These are phyloP conservation scores for Debaryomyces maramus DNA, from an alignment of 805 yeast genomes.

Conservation along the genomic window DNA sequence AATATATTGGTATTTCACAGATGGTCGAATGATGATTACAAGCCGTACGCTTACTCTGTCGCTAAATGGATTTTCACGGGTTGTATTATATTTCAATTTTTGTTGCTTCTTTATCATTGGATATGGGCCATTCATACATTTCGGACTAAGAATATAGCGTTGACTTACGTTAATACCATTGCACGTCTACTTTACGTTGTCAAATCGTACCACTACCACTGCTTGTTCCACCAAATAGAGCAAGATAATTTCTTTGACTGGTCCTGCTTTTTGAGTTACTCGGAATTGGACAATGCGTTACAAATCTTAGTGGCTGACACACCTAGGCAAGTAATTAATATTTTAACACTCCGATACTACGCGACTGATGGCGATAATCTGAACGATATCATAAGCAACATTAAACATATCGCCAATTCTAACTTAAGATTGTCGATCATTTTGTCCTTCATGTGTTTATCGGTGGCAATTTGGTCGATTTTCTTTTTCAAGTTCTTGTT, in stretches of 20 bases:
- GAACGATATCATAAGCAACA: constrained; percentile 46
- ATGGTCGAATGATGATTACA: constrained; percentile 57
- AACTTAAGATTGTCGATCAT: constrained; percentile 70
- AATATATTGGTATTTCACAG: constrained; percentile 68
- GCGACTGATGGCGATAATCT: constrained; percentile 48
- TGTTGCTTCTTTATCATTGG: constrained; percentile 56
- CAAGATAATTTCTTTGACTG: constrained; percentile 63
- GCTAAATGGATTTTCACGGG: constrained; percentile 74
- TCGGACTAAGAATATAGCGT: constrained; percentile 62
- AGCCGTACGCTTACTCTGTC: constrained; percentile 49
- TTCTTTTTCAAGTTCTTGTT: constrained; percentile 57
- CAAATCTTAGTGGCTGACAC: constrained; percentile 72
- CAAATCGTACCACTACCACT: constrained; percentile 60
- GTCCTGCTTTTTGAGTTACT: constrained; percentile 63
- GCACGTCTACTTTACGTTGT: constrained; percentile 61
- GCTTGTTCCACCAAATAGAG: constrained; percentile 69
- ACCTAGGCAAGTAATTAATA: constrained; percentile 85
- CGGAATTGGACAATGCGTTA: constrained; percentile 62
- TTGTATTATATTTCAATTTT: constrained; percentile 72
- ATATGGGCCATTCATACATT: constrained; percentile 58
- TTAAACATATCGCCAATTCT: constrained; percentile 57
- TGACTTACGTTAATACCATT: constrained; percentile 65
- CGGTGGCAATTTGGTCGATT: constrained; percentile 71
- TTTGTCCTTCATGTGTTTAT: constrained; percentile 70
- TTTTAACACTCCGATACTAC: constrained; percentile 60